Percentiles rank a stretch among this genome's conserved stretches.
Conservation (phyloP, 1,284 basidiomycete species). For the Phlebopus sp. region DNA sequence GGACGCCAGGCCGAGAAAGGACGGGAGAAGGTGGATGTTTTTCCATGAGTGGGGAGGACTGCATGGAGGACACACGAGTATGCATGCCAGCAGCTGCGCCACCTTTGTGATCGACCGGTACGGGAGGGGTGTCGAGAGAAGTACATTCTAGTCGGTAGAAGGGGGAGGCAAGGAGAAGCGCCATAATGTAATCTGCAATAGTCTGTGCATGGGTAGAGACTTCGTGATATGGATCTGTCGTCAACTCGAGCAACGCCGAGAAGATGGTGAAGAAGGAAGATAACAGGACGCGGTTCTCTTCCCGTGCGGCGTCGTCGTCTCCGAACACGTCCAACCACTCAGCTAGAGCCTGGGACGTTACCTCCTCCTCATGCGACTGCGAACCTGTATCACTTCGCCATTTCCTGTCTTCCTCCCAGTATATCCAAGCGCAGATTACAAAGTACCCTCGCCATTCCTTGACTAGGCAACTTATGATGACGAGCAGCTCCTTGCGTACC, state of each 20-base stretch:
- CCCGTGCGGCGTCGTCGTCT: slow-evolving; percentile 65
- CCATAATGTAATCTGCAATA: slow-evolving; percentile 90
- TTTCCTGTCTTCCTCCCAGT: slow-evolving; percentile 83
- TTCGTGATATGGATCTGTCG: slow-evolving; percentile 90
- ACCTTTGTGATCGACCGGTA: slow-evolving; percentile 21
- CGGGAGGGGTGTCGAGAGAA: slow-evolving; percentile 54
- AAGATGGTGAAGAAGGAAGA: slow-evolving; percentile 94
- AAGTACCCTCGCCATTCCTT: slow-evolving; percentile 97
- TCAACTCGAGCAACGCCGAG: slow-evolving; percentile 85
- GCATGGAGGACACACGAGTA: slow-evolving; percentile 52
- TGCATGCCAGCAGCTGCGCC: slow-evolving; percentile 38
- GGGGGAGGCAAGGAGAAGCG: slow-evolving; percentile 84
- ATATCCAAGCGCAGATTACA: slow-evolving; percentile 93
- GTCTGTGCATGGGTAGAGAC: slow-evolving; percentile 90
- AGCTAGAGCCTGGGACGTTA: slow-evolving; percentile 67
- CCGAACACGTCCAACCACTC: slow-evolving; percentile 73
- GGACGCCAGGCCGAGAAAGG: slow-evolving; percentile 44
- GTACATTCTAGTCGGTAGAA: slow-evolving; percentile 73
- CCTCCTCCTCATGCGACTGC: slow-evolving; percentile 54
- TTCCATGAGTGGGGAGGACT: slow-evolving; percentile 38
- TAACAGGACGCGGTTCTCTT: slow-evolving; percentile 81
- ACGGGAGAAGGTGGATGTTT: slow-evolving; percentile 38
- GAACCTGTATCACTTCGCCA: slow-evolving; percentile 41
- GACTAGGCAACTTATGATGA: slow-evolving; percentile 90
- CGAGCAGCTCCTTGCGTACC: slow-evolving; percentile 92